Evolutionary conservation across 164 flowering plant species (phyloP).

Genomic region (Dillenia turbinata): DNA sequence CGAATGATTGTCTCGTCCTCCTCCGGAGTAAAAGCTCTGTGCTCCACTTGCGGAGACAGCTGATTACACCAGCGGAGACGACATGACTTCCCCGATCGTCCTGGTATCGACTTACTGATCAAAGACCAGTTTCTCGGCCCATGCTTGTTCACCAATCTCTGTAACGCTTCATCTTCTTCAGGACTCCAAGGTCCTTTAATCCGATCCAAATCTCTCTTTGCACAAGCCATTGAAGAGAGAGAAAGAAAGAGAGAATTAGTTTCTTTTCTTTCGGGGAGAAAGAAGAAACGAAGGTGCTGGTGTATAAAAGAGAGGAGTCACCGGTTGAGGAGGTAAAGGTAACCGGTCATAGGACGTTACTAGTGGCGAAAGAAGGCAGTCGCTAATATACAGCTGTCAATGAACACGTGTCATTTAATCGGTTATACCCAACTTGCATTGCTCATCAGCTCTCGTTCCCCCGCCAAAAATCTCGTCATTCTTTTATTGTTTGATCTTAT

Average conservation of each 20-base stretch:
- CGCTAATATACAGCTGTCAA: conserved; percentile 59
- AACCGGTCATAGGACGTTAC: conserved; percentile 29
- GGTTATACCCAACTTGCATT: conserved; percentile 1
- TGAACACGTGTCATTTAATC: conserved; percentile 48
- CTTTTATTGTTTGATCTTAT: background rate
- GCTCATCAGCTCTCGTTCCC: background rate
- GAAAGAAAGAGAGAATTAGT: background rate
- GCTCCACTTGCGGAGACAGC: conserved; percentile 86
- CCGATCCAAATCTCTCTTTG: conserved; percentile 56
- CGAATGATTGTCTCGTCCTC: conserved; percentile 71
- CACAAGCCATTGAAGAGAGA: conserved; percentile 20
- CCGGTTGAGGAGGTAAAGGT: conserved; percentile 37
- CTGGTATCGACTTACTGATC: conserved; percentile 79
- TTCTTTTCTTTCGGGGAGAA: conserved; percentile 4
- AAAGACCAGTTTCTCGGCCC: conserved; percentile 91
- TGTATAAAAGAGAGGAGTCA: conserved; percentile 28
- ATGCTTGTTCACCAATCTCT: conserved; percentile 53
- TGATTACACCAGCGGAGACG: conserved; percentile 93
- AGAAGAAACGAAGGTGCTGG: background rate
- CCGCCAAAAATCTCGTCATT: conserved; percentile 4
- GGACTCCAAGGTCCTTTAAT: conserved; percentile 98
- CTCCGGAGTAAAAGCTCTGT: conserved; percentile 62
- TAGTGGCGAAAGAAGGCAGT: conserved; percentile 40
- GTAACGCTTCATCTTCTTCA: conserved; percentile 70
- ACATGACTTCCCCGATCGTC: conserved; percentile 91